Base-by-base conservation (phyloP, 139 green algal species). In the Chlamydomonas sphaeroides region DNA sequence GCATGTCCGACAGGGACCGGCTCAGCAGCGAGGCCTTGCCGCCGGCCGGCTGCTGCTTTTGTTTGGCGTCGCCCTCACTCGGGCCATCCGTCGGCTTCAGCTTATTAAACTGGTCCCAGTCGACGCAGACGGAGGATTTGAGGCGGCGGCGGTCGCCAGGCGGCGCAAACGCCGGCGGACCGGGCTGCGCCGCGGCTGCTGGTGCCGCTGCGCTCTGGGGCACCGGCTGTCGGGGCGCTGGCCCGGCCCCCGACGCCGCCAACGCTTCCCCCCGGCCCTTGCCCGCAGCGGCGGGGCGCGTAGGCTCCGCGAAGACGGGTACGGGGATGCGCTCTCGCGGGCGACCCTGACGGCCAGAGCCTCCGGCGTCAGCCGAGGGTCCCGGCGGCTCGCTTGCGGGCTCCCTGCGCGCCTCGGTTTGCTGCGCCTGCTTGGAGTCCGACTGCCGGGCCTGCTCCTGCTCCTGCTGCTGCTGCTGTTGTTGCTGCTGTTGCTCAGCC, bases 241-340 rank as follows among this genome's bases (percentile, higher is more conserved):
- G n/a, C n/a, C n/a, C n/a, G n/a, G n/a, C n/a, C n/a, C n/a, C n/a
- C n/a, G n/a, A n/a, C n/a, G n/a, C n/a, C n/a, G n/a, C n/a, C n/a
- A n/a, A n/a, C n/a, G n/a, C n/a, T n/a, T n/a, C n/a, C n/a, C n/a
- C n/a, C n/a, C 45, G 69, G 18, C 48, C 32, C 49, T 17, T 26
- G 45, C 45, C 45, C 11, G 45, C 45, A 53, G 11, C 56, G 18
- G 56, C 56, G 56, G 18, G 25, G 17, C 39, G 57, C 15, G n/a
- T 8, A 17, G 25, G 30, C 20, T 61, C 74, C 1, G 74, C 45
- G 39, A 80, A 80, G 61, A 28, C 62, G 8, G 74, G 74, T 18
- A 61, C 20, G 2, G 74, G 74, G 39, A 80, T 80, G 38, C 59
- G 74, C 74, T 80, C 59, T 15, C 74, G 74, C 17, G 61, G 39